A percentile compares a stretch with the other conserved stretches of the same genome.
phyloP scores from a whole-genome alignment of 139 green algal species.

The Chlamydomonas schloesseri region DNA sequence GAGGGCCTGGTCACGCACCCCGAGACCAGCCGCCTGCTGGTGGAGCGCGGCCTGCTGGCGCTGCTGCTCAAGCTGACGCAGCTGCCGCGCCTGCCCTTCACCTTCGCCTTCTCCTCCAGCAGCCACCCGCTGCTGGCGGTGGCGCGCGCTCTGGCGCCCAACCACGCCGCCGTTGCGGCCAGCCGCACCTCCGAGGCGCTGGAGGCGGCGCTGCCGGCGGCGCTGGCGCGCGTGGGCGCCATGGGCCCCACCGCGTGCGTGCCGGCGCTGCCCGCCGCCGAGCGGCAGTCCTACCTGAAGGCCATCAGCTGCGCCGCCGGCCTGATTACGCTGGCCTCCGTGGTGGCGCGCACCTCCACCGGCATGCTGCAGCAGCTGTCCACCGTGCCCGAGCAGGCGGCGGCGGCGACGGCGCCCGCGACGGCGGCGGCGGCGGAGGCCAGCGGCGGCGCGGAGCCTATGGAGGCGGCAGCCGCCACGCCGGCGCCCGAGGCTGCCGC shows the following conservation, averaged over 20 bases:
- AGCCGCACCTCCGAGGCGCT: conserved; percentile 54
- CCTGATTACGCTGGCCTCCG: conserved; percentile 71
- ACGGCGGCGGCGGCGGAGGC: not conserved
- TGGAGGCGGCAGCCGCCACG: not conserved
- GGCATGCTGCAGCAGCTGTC: conserved; percentile 68
- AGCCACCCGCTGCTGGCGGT: conserved; percentile 84
- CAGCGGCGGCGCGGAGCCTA: not conserved
- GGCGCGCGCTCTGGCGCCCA: conserved; percentile 76
- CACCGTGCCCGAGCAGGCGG: not conserved
- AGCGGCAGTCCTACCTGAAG: conserved; percentile 65
- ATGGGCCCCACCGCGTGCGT: conserved; percentile 33
- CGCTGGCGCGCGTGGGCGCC: not conserved
- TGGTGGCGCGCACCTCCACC: conserved; percentile 71
- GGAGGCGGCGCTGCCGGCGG: not conserved
- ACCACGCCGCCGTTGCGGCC: conserved; percentile 50
- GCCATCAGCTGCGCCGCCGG: conserved; percentile 65
- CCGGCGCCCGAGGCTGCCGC: not conserved
- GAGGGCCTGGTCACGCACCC: conserved; percentile 85
- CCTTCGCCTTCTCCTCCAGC: conserved; percentile 82
- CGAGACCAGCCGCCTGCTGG: conserved; percentile 76
- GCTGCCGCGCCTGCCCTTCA: conserved; percentile 79
- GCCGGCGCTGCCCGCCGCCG: conserved; percentile 15
- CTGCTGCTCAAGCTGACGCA: conserved; percentile 84
- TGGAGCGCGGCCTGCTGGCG: conserved; percentile 82
- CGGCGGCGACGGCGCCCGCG: not conserved